Conservation (phyloP, 306 rosid species). For the Vigna angularis region DNA sequence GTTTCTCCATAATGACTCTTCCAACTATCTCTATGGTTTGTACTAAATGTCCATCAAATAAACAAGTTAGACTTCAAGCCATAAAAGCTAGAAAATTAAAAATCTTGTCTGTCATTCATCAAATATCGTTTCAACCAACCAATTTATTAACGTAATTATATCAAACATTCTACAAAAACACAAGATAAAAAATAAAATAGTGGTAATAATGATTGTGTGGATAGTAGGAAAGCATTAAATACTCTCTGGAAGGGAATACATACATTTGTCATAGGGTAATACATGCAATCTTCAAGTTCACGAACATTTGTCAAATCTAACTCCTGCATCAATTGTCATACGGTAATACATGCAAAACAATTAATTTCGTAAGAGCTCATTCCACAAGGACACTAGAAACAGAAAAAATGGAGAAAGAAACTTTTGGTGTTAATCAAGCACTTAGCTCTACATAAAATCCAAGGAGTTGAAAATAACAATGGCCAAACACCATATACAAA, state of each 20-base stretch:
- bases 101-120: no score
- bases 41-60: no score
- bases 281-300: constrained; percentile 99
- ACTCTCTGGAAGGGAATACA: constrained; percentile 45
- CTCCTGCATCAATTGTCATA: constrained; percentile 94
- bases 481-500: no score
- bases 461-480: no score
- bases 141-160: not conserved
- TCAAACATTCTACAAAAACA: not conserved
- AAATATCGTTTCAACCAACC: no score
- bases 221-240: constrained; percentile 25
- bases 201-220: not conserved
- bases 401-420: no score
- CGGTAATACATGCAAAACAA: constrained; percentile 66
- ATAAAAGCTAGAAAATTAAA: no score
- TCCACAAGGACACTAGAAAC: not conserved
- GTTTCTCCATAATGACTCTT: no score
- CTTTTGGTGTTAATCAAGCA: no score
- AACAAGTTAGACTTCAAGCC: no score
- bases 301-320: constrained; percentile 86
- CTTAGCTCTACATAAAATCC: no score
- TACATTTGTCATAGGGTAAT: constrained; percentile 15
- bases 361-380: constrained; percentile 6
- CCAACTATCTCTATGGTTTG: no score
- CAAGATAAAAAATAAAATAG: not conserved